Evolutionary conservation across 495 filamentous ascomycete genomes (phyloP).

Genomic region (Talaromyces thailandensis): DNA sequence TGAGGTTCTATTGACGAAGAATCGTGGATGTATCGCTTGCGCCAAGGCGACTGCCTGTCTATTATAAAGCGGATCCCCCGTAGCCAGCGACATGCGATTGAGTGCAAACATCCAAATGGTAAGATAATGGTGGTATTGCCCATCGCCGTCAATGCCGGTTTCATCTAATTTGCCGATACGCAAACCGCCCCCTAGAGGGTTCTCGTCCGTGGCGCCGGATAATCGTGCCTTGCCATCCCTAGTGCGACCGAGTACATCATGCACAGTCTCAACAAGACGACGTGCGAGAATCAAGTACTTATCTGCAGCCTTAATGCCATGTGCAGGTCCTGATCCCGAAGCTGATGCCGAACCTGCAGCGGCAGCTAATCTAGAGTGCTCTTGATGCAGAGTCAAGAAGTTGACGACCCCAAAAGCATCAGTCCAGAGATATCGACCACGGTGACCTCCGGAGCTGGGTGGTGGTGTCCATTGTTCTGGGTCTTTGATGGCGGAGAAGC

Average conservation of each 20-base stretch:
- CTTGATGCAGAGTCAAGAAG: slow-evolving; percentile 49
- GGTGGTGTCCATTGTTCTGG: slow-evolving; percentile 34
- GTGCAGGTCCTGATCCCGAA: background rate
- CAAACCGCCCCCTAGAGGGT: slow-evolving; percentile 51
- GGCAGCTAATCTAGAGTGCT: slow-evolving; percentile 20
- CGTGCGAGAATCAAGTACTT: slow-evolving; percentile 46
- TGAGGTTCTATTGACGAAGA: slow-evolving; percentile 34
- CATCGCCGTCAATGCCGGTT: slow-evolving; percentile 47
- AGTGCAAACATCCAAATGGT: slow-evolving; percentile 66
- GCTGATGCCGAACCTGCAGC: slow-evolving; percentile 3
- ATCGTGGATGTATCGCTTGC: slow-evolving; percentile 48
- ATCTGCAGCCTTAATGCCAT: slow-evolving; percentile 13
- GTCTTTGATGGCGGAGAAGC: slow-evolving; percentile 19
- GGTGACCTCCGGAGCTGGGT: slow-evolving; percentile 48
- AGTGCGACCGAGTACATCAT: slow-evolving; percentile 46
- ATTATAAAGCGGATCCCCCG: slow-evolving; percentile 42
- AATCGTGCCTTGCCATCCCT: slow-evolving; percentile 41
- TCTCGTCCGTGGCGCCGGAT: slow-evolving; percentile 42
- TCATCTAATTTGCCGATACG: slow-evolving; percentile 53
- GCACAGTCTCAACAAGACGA: slow-evolving; percentile 44
- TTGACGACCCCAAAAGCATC: slow-evolving; percentile 64
- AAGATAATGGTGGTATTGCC: slow-evolving; percentile 61
- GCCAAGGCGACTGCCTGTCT: slow-evolving; percentile 47
- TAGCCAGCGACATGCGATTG: slow-evolving; percentile 47
- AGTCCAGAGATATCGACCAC: slow-evolving; percentile 61